Evolutionary conservation across 2,329 filamentous ascomycete species (phyloP), one percentile per base, ranked within the genome.

Genomic region (Calonectria pteridis): DNA sequence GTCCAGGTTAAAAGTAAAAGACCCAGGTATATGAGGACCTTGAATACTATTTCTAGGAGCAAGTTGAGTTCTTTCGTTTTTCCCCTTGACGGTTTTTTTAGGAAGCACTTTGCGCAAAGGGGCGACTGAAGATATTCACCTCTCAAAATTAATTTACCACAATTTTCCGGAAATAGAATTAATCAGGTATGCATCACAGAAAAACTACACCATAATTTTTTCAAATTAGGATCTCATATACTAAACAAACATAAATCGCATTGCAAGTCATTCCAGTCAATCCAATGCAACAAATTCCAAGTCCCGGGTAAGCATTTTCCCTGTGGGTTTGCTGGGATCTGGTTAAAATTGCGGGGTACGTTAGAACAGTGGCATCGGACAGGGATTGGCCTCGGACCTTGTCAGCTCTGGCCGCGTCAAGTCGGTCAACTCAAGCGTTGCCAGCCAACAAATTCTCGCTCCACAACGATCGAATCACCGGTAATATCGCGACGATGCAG

Each of bases 301-400:
- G 46, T 49, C 16, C 37, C 55, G 58, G 55, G 46, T 55, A 49
- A 66, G 71, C 5, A 14, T 33, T 40, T 68, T 72, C 11, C 73
- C 59, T 9, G 18, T 29, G 11, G 16, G 26, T 5, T 23, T 37
- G 28, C 37, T 23, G 14, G 16, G 40, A 64, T 43, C 28, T 28
- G 20, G 33, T 26, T 46, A 26, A 13, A 14, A 64, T 31, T 29
- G 59, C 59, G 59, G 59, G 59, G 59, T 46, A 64, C 40, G 40
- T 33, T 40, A 43, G 26, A 31, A 18, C 14, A 35, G 37, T 11
- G 37, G 18, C 23, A 31, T 28, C 28, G 7, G 18, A 49, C 59
- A 43, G 28, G 59, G 37, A n/a, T 49, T 18, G 59, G n/a, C 16
- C 14, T 23, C 40, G 26, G 3, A 23, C 14, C 14, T 46, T 28